Evolutionary conservation across 805 yeast species (phyloP).

Genomic region (Dipodascus albidus): DNA sequence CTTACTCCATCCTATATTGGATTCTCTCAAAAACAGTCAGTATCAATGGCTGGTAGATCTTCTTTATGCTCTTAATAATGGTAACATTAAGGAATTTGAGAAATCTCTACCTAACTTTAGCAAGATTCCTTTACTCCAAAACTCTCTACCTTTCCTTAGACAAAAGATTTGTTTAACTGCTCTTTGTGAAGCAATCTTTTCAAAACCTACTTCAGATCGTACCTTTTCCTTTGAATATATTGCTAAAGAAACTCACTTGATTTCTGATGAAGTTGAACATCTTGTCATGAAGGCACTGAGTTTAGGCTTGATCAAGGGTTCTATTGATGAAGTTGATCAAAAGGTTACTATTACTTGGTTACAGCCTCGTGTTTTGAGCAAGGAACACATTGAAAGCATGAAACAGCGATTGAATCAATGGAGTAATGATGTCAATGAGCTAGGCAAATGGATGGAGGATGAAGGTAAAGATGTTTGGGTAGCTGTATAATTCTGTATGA

Average conservation of each 20-base stretch:
- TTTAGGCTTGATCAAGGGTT: conserved; percentile 74
- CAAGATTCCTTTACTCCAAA: conserved; percentile 44
- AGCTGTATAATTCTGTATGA: conserved; percentile 14
- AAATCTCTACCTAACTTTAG: conserved; percentile 31
- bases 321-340: conserved; percentile 76
- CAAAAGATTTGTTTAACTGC: conserved; percentile 92
- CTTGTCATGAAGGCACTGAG: conserved; percentile 86
- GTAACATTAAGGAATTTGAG: conserved; percentile 62
- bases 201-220: conserved; percentile 62
- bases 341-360: conserved; percentile 82
- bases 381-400: conserved; percentile 68
- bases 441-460: conserved; percentile 49
- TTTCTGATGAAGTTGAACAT: conserved; percentile 72
- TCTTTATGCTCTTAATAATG: conserved; percentile 61
- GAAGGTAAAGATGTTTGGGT: conserved; percentile 61
- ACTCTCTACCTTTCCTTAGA: conserved; percentile 54
- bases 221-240: conserved; percentile 63
- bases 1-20: conserved; percentile 75
- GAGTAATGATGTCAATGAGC: conserved; percentile 60
- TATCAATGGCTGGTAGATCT: conserved; percentile 64
- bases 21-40: conserved; percentile 35
- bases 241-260: conserved; percentile 55
- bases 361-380: conserved; percentile 87
- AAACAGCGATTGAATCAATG: conserved; percentile 61
- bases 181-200: conserved; percentile 75